These are phyloP conservation scores for Carex kokanica DNA, from an alignment of 176 grass and related monocot species.

Conservation along the genomic window DNA sequence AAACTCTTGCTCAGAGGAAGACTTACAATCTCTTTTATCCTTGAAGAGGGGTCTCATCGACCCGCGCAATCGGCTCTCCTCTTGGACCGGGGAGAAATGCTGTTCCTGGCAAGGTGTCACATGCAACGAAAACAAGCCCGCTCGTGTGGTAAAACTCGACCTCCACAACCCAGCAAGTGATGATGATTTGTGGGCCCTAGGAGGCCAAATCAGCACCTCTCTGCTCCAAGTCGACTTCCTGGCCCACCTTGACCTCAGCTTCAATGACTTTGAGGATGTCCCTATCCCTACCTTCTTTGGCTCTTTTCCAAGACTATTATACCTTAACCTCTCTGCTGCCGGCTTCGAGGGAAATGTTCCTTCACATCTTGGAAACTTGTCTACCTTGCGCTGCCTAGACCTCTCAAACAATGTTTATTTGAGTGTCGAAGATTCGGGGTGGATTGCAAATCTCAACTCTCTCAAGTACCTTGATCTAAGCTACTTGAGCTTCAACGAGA, in stretches of 20 bases:
- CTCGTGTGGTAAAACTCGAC: conserved; percentile 14
- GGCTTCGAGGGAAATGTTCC: conserved; percentile 27
- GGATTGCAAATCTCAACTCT: conserved; percentile 21
- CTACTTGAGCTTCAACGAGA: background rate
- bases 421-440: background rate
- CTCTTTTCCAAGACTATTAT: conserved; percentile 21
- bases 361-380: conserved; percentile 32
- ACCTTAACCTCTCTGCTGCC: conserved; percentile 26
- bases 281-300: conserved; percentile 18
- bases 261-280: conserved; percentile 23
- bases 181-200: background rate
- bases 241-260: conserved; percentile 27
- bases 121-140: conserved; percentile 8
- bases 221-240: conserved; percentile 15
- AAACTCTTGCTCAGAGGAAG: conserved; percentile 18
- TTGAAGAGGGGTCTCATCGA: conserved; percentile 22
- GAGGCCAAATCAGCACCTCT: conserved; percentile 19
- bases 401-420: background rate
- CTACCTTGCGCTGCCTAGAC: conserved; percentile 16
- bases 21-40: conserved; percentile 21
- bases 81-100: conserved; percentile 22
- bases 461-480: conserved; percentile 27
- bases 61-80: conserved; percentile 14
- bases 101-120: conserved; percentile 24
- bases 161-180: background rate